phyloP scores from a whole-genome alignment of 352 stramenopile genomes.

The Globisporangium abappressorium region DNA sequence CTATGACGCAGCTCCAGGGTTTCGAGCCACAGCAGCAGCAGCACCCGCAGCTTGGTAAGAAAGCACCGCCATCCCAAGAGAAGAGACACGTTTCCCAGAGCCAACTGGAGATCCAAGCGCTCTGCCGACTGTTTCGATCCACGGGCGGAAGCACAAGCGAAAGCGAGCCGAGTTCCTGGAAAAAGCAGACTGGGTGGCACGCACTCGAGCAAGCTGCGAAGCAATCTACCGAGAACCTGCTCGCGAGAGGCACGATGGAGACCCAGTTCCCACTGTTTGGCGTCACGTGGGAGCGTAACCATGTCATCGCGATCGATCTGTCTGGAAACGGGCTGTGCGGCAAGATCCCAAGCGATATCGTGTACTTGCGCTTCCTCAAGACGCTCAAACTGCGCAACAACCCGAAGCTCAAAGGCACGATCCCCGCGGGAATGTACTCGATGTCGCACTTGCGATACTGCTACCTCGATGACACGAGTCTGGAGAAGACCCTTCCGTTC shows the following conservation, averaged over 20 bases:
- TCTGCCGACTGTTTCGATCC: conserved; percentile 38
- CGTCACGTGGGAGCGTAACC: conserved; percentile 56
- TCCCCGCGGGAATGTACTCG: conserved; percentile 30
- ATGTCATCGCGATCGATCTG: conserved; percentile 57
- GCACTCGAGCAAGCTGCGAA: conserved; percentile 22
- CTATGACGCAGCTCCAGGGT: conserved; percentile 11
- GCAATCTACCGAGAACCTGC: conserved; percentile 20
- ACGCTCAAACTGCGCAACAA: conserved; percentile 63
- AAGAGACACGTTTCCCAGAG: conserved; percentile 30
- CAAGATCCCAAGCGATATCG: conserved; percentile 38
- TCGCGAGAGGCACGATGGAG: conserved; percentile 31
- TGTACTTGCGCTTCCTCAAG: conserved; percentile 41
- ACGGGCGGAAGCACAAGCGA: conserved; percentile 29
- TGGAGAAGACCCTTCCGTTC: conserved; percentile 45
- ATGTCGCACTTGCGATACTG: conserved; percentile 56
- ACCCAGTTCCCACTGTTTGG: conserved; percentile 37
- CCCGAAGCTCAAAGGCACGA: conserved; percentile 28
- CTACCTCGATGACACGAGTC: conserved; percentile 55
- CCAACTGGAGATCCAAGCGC: conserved; percentile 43
- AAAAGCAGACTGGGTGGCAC: conserved; percentile 34
- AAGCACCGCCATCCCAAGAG: neutral
- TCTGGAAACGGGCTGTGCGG: conserved; percentile 47
- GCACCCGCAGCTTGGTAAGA: neutral
- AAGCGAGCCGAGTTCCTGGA: conserved; percentile 27
- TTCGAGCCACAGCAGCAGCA: conserved; percentile 3